phyloP scores from a whole-genome alignment of 192 early-diverging fungal genomes.

The Powellomyces hirtus region DNA sequence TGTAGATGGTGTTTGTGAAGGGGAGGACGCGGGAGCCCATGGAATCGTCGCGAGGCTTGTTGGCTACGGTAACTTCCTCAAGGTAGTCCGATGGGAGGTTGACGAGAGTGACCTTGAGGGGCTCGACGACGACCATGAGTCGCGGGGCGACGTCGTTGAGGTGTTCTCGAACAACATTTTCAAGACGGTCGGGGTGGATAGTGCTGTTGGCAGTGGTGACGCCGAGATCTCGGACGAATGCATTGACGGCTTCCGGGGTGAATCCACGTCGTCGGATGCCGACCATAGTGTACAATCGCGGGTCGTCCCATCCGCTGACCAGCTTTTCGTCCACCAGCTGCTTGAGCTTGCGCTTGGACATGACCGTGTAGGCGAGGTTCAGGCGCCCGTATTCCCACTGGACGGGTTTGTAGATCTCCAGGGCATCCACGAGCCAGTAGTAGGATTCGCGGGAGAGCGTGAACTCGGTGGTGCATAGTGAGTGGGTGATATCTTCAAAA shows the following conservation, averaged over 20 bases:
- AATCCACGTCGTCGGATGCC: conserved; percentile 95
- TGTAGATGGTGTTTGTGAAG: conserved; percentile 91
- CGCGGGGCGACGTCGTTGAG: conserved; percentile 91
- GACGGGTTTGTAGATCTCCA: conserved; percentile 99
- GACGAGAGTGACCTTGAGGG: conserved; percentile 83
- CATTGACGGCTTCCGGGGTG: conserved; percentile 96
- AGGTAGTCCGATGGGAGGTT: conserved; percentile 83
- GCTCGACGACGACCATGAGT: conserved; percentile 86
- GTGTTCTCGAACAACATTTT: conserved; percentile 92
- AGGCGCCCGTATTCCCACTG: conserved; percentile 99
- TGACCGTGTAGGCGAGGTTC: conserved; percentile 88
- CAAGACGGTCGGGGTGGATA: conserved; percentile 85
- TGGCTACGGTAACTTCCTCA: conserved; percentile 79
- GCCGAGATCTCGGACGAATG: conserved; percentile 92
- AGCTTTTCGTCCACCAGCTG: conserved; percentile 78
- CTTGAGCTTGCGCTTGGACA: conserved; percentile 97
- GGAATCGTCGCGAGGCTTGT: conserved; percentile 83
- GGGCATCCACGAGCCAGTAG: conserved; percentile 98
- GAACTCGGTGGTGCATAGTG: conserved; percentile 98
- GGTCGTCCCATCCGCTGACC: conserved; percentile 94
- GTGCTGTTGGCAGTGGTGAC: conserved; percentile 80
- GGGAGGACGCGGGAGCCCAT: conserved; percentile 88
- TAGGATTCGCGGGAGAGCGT: conserved; percentile 89
- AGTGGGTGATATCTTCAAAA: conserved; percentile 99
- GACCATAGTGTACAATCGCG: conserved; percentile 92